A percentile compares a stretch with the other conserved stretches of the same genome.
These are phyloP conservation scores for Urostyla sp. DNA, from an alignment of 73 alveolate species.

Conservation along the genomic window DNA sequence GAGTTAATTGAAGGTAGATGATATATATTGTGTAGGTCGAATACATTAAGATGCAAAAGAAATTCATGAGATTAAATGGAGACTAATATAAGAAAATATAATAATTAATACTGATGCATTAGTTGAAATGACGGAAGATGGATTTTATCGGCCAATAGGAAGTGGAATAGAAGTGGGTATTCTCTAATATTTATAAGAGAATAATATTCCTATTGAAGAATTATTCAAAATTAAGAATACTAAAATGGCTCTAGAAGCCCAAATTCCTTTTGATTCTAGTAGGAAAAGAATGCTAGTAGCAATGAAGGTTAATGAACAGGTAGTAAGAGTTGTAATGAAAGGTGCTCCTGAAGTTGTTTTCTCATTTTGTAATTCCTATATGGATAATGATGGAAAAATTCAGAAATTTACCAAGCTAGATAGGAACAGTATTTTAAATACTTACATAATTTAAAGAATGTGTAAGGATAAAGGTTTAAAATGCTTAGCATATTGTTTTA, in stretches of 20 bases:
- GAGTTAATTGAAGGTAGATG: conserved; percentile 84
- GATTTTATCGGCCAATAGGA: conserved; percentile 23
- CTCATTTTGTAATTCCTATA: conserved; percentile 20
- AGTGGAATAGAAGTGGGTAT: conserved; percentile 47
- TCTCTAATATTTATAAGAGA: conserved; percentile 26
- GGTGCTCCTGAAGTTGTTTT: conserved; percentile 77
- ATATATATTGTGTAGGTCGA: conserved; percentile 69
- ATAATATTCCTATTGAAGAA: conserved; percentile 10
- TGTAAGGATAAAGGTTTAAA: too few species aligned
- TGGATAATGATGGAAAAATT: too few species aligned
- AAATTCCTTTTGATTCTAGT: conserved; percentile 85
- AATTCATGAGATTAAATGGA: too few species aligned
- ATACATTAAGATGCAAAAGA: not conserved
- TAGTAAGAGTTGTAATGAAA: conserved; percentile 65
- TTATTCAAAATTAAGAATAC: not conserved
- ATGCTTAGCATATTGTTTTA: too few species aligned
- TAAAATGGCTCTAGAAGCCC: conserved; percentile 32
- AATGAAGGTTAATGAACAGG: too few species aligned
- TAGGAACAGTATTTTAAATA: too few species aligned
- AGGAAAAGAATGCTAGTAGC: too few species aligned
- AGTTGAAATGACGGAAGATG: conserved; percentile 48
- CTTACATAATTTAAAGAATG: too few species aligned
- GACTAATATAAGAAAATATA: conserved; percentile 10
- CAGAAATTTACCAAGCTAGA: too few species aligned
- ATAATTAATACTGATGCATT: conserved; percentile 26